Conservation (phyloP, 768 basidiomycete genomes). For the Mycena maculata region DNA sequence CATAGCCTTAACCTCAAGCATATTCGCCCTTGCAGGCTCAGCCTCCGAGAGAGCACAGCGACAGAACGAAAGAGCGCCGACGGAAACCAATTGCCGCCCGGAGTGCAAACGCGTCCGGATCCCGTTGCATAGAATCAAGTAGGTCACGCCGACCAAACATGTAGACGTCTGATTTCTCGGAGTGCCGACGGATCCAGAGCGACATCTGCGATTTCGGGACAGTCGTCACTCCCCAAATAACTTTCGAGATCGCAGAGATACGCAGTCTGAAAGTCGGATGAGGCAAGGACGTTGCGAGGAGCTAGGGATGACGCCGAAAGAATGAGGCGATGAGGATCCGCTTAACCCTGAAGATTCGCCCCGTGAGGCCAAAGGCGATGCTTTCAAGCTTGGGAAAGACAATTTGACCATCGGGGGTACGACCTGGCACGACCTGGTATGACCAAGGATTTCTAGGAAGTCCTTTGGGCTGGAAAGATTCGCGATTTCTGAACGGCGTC, state of each 20-base stretch:
- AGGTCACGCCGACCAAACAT: constrained; percentile 24
- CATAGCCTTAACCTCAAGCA: constrained; percentile 25
- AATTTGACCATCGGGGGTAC: constrained; percentile 21
- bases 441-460: constrained; percentile 23
- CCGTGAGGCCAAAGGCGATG: not conserved
- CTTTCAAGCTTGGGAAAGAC: constrained; percentile 16
- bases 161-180: constrained; percentile 30
- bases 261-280: constrained; percentile 6
- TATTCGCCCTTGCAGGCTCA: constrained; percentile 21
- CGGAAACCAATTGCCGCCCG: constrained; percentile 22
- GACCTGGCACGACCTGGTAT: constrained; percentile 21
- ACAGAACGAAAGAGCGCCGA: constrained; percentile 27
- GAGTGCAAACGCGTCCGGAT: constrained; percentile 14
- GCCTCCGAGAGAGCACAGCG: constrained; percentile 7
- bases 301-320: constrained; percentile 2
- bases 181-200: not conserved
- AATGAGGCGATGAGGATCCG: constrained; percentile 5
- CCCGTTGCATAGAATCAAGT: constrained; percentile 22
- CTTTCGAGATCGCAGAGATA: constrained; percentile 27
- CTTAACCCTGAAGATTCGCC: not conserved
- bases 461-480: constrained; percentile 22
- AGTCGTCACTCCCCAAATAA: constrained; percentile 13
- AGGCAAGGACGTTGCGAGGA: not conserved
- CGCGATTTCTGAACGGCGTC: constrained; percentile 1
- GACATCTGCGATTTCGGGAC: constrained; percentile 25